phyloP scores from a whole-genome alignment of 768 basidiomycete species.

The Tricholoma sp. region DNA sequence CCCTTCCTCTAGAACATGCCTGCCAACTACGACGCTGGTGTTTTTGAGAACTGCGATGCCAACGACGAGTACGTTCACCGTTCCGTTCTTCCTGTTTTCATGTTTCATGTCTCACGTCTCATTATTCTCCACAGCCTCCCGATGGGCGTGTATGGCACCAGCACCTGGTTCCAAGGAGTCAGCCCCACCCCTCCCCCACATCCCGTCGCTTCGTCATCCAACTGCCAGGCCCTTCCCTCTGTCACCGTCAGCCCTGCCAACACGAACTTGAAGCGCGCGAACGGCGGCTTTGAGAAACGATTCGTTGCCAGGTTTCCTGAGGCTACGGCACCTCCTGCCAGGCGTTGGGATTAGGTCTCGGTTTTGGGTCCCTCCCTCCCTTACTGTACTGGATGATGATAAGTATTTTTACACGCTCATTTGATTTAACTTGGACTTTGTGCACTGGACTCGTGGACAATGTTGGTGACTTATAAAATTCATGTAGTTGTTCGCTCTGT shows the following conservation, averaged over 20 bases:
- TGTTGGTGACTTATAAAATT: no score
- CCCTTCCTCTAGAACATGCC: slow-evolving; percentile 67
- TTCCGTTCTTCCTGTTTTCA: background rate
- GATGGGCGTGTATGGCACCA: slow-evolving; percentile 70
- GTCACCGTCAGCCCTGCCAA: slow-evolving; percentile 25
- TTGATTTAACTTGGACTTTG: background rate
- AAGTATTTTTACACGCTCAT: background rate
- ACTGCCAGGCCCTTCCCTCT: slow-evolving; percentile 46
- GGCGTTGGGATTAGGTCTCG: background rate
- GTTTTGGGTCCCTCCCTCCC: background rate
- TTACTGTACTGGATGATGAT: background rate
- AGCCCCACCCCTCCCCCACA: slow-evolving; percentile 54
- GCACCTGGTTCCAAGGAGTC: slow-evolving; percentile 64
- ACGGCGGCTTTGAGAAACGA: slow-evolving; percentile 6
- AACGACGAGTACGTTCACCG: slow-evolving; percentile 39
- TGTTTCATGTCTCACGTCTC: no score
- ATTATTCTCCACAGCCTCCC: slow-evolving; percentile 36
- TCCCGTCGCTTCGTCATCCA: slow-evolving; percentile 55
- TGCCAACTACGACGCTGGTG: slow-evolving; percentile 52
- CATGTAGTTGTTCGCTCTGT: no score
- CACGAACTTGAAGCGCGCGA: slow-evolving; percentile 12
- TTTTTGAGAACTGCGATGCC: slow-evolving; percentile 63
- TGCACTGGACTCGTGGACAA: no score
- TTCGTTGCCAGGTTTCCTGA: background rate
- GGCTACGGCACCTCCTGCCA: background rate